phyloP scores from a whole-genome alignment of 2,329 filamentous ascomycete species.

The Cercospora janseana region DNA sequence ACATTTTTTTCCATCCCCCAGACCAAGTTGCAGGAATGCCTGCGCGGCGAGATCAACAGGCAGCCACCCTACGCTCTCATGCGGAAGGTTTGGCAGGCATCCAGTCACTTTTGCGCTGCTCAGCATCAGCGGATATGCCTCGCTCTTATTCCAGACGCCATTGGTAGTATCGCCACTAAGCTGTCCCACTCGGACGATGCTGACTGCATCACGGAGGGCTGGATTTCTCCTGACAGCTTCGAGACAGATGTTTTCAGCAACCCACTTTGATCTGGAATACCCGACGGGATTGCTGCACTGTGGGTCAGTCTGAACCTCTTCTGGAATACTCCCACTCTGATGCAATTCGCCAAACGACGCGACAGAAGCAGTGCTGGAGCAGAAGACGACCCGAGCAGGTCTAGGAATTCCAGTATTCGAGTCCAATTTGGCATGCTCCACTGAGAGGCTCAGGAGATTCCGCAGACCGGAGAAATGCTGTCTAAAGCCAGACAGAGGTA shows the following conservation, averaged over 20 bases:
- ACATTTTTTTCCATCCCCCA: background rate
- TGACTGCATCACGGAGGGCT: conserved; percentile 40
- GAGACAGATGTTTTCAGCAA: conserved; percentile 56
- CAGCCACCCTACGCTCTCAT: conserved; percentile 46
- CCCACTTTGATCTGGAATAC: conserved; percentile 59
- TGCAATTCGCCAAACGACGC: conserved; percentile 42
- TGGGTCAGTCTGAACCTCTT: conserved; percentile 45
- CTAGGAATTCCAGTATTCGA: conserved; percentile 13
- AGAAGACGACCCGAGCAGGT: conserved; percentile 47
- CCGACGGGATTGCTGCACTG: conserved; percentile 50
- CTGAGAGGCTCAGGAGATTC: conserved; percentile 51
- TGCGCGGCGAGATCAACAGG: conserved; percentile 48
- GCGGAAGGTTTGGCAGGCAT: conserved; percentile 43
- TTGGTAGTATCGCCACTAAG: conserved; percentile 45
- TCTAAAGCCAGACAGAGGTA: conserved; percentile 54
- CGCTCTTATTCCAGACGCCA: conserved; percentile 50
- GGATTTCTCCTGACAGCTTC: conserved; percentile 36
- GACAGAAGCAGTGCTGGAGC: conserved; percentile 47
- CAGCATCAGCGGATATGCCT: conserved; percentile 53
- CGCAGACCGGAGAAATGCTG: conserved; percentile 52
- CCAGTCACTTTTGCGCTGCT: conserved; percentile 41
- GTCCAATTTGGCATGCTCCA: conserved; percentile 30
- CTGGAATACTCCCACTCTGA: conserved; percentile 40
- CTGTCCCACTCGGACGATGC: conserved; percentile 50
- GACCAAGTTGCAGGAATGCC: conserved; percentile 42